Conservation (phyloP, 2,329 filamentous ascomycete genomes). For the Rhynchosporium graminicola region DNA sequence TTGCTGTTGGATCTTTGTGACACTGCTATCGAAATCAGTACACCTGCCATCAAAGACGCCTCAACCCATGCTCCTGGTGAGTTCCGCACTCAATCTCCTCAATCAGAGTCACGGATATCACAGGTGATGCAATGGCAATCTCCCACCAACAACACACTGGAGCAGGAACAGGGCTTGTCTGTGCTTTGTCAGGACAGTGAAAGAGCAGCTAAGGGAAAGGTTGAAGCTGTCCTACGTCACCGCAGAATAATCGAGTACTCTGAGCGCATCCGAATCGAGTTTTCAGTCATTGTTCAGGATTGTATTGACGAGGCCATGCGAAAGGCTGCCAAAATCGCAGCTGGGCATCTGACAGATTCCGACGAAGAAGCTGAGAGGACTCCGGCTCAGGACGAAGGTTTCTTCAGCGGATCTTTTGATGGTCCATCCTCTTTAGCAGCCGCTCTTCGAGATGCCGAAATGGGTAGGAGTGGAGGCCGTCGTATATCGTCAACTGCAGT, state of each 20-base stretch:
- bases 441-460: slow-evolving; percentile 47
- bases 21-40: slow-evolving; percentile 91
- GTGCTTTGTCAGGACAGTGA: slow-evolving; percentile 89
- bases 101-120: slow-evolving; percentile 91
- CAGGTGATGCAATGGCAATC: slow-evolving; percentile 98
- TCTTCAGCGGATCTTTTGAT: slow-evolving; percentile 57
- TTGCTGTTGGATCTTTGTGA: slow-evolving; percentile 93
- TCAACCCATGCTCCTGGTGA: slow-evolving; percentile 69
- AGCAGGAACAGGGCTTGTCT: slow-evolving; percentile 89
- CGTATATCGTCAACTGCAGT: slow-evolving; percentile 58
- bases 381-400: slow-evolving; percentile 53
- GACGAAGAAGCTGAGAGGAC: slow-evolving; percentile 47
- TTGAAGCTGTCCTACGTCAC: slow-evolving; percentile 90
- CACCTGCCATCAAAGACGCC: slow-evolving; percentile 86
- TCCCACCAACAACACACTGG: slow-evolving; percentile 83
- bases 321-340: slow-evolving; percentile 85
- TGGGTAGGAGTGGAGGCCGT: slow-evolving; percentile 40
- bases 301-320: slow-evolving; percentile 90
- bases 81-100: slow-evolving; percentile 88
- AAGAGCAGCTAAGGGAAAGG: slow-evolving; percentile 79
- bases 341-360: slow-evolving; percentile 80
- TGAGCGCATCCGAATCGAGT: slow-evolving; percentile 92
- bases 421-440: slow-evolving; percentile 57
- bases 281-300: slow-evolving; percentile 88
- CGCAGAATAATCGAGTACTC: slow-evolving; percentile 93